Conservation (phyloP, 495 filamentous ascomycete genomes). For the Hypoxylon cercidicola region DNA sequence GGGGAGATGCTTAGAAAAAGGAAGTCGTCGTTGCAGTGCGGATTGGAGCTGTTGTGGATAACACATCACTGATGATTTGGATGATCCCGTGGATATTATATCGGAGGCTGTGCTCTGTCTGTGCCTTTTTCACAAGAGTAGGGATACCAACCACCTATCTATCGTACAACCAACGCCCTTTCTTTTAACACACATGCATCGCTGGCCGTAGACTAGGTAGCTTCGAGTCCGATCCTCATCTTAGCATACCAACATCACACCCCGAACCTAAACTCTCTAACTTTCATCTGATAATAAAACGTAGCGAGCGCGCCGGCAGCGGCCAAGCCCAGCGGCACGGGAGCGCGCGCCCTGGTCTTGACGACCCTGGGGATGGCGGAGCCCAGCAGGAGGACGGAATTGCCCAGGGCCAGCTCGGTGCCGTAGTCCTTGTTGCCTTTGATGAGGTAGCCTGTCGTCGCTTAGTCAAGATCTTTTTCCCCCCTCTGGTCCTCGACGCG, state of each 20-base stretch:
- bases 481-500: too few relatives aligned
- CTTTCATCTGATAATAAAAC: conserved; percentile 42
- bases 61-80: too few relatives aligned
- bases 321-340: conserved; percentile 32
- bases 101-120: neutral
- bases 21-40: too few relatives aligned
- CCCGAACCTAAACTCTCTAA: conserved; percentile 38
- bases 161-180: conserved; percentile 14
- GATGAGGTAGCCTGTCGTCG: conserved; percentile 37
- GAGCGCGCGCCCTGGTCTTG: conserved; percentile 37
- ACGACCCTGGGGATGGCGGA: conserved; percentile 35
- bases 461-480: neutral
- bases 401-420: conserved; percentile 40
- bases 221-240: neutral
- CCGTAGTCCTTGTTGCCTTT: conserved; percentile 43
- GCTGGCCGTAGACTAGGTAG: neutral
- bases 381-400: conserved; percentile 34
- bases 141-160: conserved; percentile 21
- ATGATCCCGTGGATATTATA: too few relatives aligned
- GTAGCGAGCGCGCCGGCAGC: conserved; percentile 34
- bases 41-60: too few relatives aligned
- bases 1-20: too few relatives aligned
- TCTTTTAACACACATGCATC: neutral
- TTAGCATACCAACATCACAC: conserved; percentile 7
- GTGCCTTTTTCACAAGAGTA: conserved; percentile 4